phyloP scores from a whole-genome alignment of 352 stramenopile genomes.

The Pythium plurisporium region DNA sequence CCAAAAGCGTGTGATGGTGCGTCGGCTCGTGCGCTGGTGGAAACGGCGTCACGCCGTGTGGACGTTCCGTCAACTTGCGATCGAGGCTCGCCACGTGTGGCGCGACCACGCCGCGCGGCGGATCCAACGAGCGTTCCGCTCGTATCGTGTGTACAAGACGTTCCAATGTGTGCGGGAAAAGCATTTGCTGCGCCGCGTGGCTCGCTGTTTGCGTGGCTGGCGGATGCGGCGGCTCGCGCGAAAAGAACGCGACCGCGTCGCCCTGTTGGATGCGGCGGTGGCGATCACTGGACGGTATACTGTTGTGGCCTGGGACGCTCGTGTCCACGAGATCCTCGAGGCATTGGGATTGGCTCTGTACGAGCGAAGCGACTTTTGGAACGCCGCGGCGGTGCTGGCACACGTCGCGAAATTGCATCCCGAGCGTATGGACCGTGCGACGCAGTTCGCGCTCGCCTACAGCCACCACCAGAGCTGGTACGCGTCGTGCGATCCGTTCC shows the following conservation, averaged over 20 bases:
- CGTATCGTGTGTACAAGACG: slow-evolving; percentile 21
- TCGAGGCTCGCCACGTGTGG: neutral
- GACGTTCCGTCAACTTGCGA: slow-evolving; percentile 29
- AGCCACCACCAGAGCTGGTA: slow-evolving; percentile 72
- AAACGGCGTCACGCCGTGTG: slow-evolving; percentile 17
- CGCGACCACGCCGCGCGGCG: slow-evolving; percentile 25
- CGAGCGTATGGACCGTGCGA: neutral
- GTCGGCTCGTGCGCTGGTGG: slow-evolving; percentile 45
- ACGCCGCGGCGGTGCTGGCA: slow-evolving; percentile 47
- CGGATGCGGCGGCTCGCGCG: slow-evolving; percentile 34
- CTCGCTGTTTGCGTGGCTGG: slow-evolving; percentile 38
- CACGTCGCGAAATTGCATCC: slow-evolving; percentile 15
- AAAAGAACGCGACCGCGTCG: slow-evolving; percentile 36
- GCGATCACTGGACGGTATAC: neutral
- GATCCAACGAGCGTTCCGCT: slow-evolving; percentile 45
- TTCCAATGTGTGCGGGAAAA: slow-evolving; percentile 35
- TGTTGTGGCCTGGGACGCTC: slow-evolving; percentile 11
- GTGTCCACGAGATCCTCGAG: slow-evolving; percentile 31
- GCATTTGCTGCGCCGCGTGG: slow-evolving; percentile 29
- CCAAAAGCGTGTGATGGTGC: slow-evolving; percentile 47
- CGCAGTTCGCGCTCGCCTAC: slow-evolving; percentile 38
- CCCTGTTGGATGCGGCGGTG: slow-evolving; percentile 23
- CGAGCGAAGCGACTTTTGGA: slow-evolving; percentile 47
- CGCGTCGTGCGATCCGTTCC: slow-evolving; percentile 43
- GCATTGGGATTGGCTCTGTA: slow-evolving; percentile 41